Evolutionary conservation across 2,329 filamentous ascomycete species (phyloP).

Genomic region (Mycocentrospora acerina): DNA sequence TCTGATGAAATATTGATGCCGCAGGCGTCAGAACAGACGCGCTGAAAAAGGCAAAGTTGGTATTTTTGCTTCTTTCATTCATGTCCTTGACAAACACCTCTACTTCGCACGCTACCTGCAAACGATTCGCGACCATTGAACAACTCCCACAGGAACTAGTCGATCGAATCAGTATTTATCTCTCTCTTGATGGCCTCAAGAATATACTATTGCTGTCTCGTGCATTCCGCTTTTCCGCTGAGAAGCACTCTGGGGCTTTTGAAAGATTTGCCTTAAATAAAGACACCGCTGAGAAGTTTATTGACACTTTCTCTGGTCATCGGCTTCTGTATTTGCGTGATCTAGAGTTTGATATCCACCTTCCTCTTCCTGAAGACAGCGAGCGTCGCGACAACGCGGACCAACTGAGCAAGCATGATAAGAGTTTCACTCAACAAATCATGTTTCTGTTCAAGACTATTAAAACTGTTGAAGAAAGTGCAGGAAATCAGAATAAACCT

Average conservation of each 20-base stretch:
- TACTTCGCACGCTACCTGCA: no score
- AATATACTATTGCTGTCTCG: constrained; percentile 10
- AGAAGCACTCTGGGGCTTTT: constrained; percentile 14
- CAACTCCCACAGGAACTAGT: constrained; percentile 16
- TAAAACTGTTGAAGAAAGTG: constrained; percentile 7
- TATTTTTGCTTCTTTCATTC: no score
- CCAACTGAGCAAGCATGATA: constrained; percentile 10
- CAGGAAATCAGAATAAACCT: not conserved
- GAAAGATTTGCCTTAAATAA: constrained; percentile 5
- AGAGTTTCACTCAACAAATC: constrained; percentile 12
- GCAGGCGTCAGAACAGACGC: no score
- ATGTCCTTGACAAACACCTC: no score
- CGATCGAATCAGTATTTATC: constrained; percentile 14
- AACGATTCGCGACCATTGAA: constrained; percentile 8
- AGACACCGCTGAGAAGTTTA: constrained; percentile 7
- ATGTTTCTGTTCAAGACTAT: constrained; percentile 9
- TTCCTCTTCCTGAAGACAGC: constrained; percentile 6
- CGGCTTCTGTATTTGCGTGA: constrained; percentile 11
- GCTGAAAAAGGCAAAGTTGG: no score
- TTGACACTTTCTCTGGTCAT: constrained; percentile 7
- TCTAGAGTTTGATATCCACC: constrained; percentile 5
- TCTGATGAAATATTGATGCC: no score
- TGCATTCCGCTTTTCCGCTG: constrained; percentile 11
- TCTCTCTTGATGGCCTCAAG: constrained; percentile 13
- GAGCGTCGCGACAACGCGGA: constrained; percentile 9